These are phyloP conservation scores for Xylariales sp. DNA, from an alignment of 2,329 filamentous ascomycete species.

Conservation along the genomic window DNA sequence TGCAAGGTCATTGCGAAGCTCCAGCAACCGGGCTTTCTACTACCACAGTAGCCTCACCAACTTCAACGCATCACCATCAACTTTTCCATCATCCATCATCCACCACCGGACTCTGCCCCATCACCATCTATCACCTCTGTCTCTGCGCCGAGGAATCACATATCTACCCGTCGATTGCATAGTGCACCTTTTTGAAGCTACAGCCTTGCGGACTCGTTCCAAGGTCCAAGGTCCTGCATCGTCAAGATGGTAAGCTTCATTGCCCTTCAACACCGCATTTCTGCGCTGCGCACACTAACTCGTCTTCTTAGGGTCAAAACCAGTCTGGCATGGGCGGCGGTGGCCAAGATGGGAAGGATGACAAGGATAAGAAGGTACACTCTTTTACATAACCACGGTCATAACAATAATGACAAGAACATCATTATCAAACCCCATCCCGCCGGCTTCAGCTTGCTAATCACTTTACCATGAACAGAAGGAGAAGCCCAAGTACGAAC, in stretches of 20 bases:
- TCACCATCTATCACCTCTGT: neutral
- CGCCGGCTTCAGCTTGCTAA: slow-evolving; percentile 3
- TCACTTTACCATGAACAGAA: slow-evolving; percentile 57
- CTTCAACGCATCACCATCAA: slow-evolving; percentile 1
- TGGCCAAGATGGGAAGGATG: slow-evolving; percentile 71
- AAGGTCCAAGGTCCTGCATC: neutral
- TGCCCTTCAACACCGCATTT: neutral
- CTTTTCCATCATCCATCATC: neutral
- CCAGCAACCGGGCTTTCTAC: neutral
- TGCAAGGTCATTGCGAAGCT: slow-evolving; percentile 6
- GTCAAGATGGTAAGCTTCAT: slow-evolving; percentile 7
- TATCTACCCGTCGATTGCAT: too few species aligned
- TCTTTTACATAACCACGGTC: too few species aligned
- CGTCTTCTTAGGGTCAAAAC: slow-evolving; percentile 62
- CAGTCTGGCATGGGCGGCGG: slow-evolving; percentile 82
- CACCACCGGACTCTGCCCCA: neutral
- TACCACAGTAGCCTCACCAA: too few species aligned
- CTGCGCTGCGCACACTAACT: neutral
- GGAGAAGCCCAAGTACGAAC: slow-evolving; percentile 99
- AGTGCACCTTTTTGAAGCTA: too few species aligned
- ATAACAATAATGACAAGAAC: too few species aligned
- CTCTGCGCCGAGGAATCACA: too few species aligned
- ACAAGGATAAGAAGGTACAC: slow-evolving; percentile 88
- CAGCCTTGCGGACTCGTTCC: neutral
- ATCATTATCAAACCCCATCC: too few species aligned